Evolutionary conservation across 768 basidiomycete genomes (phyloP).

Genomic region (Pholiota microspora): DNA sequence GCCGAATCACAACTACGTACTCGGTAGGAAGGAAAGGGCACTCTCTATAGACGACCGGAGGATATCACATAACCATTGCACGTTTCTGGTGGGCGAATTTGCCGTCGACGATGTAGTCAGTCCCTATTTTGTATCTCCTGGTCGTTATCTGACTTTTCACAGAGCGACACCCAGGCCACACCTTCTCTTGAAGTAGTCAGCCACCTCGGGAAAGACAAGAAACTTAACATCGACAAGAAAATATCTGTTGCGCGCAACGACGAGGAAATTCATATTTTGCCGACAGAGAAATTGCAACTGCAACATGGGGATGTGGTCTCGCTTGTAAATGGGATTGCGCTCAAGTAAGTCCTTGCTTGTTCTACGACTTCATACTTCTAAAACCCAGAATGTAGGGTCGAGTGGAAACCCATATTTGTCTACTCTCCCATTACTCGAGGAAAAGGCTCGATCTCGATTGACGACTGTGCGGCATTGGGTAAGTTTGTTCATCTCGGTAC

Average conservation of each 20-base stretch:
- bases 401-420: conserved; percentile 51
- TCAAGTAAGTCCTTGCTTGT: conserved; percentile 41
- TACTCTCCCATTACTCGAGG: conserved; percentile 38
- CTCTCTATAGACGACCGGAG: conserved; percentile 58
- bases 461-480: conserved; percentile 56
- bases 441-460: conserved; percentile 33
- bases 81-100: conserved; percentile 54
- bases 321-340: conserved; percentile 38
- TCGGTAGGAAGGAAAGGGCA: conserved; percentile 57
- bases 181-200: conserved; percentile 52
- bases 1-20: conserved; percentile 46
- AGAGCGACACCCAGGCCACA: conserved; percentile 49
- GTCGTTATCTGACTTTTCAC: neutral
- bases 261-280: conserved; percentile 35
- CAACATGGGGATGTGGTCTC: conserved; percentile 52
- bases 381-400: conserved; percentile 32
- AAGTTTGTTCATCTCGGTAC: conserved; percentile 13
- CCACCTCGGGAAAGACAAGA: conserved; percentile 47
- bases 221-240: conserved; percentile 30
- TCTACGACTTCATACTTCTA: neutral
- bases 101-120: conserved; percentile 55
- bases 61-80: conserved; percentile 61
- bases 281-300: conserved; percentile 11
- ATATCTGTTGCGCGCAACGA: conserved; percentile 24
- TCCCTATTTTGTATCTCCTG: conserved; percentile 9